A percentile compares a stretch with the other conserved stretches of the same genome.
These are phyloP conservation scores for Ophiostoma sp. DNA, from an alignment of 2,329 filamentous ascomycete species.

Conservation along the genomic window DNA sequence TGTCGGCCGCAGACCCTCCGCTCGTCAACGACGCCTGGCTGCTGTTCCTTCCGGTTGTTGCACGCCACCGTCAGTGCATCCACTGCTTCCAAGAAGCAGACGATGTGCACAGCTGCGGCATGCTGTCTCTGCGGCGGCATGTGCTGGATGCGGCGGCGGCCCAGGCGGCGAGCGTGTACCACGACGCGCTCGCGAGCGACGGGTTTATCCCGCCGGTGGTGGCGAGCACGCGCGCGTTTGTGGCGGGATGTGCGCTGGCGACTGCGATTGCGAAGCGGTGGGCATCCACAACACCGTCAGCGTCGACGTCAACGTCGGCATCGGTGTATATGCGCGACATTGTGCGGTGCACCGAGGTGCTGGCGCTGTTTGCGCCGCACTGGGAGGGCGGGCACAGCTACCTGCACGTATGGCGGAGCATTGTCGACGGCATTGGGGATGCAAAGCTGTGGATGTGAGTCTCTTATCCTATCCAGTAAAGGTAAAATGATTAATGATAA, in stretches of 20 bases:
- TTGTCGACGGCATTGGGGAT: not conserved
- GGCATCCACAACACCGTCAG: not conserved
- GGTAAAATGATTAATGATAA: not conserved
- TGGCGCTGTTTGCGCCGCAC: conserved; percentile 1
- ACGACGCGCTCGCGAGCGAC: not conserved
- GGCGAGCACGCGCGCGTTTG: not conserved
- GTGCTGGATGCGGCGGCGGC: not conserved
- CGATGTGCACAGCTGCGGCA: not conserved
- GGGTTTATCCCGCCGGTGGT: not conserved
- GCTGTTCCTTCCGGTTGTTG: not conserved
- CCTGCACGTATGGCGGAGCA: not conserved
- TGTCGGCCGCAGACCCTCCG: not conserved
- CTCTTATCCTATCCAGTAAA: no score
- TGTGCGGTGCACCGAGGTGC: not conserved
- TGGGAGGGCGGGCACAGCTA: conserved; percentile 1
- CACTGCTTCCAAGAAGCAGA: not conserved
- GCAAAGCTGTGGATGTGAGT: not conserved
- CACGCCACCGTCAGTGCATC: not conserved
- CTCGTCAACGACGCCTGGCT: not conserved
- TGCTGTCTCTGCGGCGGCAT: not conserved
- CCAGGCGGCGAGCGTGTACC: not conserved
- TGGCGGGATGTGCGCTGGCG: not conserved
- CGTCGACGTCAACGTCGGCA: not conserved
- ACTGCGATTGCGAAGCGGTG: not conserved
- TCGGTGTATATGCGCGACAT: not conserved